phyloP scores from a whole-genome alignment of 345 rosid genomes.

The Balakata baccata region DNA sequence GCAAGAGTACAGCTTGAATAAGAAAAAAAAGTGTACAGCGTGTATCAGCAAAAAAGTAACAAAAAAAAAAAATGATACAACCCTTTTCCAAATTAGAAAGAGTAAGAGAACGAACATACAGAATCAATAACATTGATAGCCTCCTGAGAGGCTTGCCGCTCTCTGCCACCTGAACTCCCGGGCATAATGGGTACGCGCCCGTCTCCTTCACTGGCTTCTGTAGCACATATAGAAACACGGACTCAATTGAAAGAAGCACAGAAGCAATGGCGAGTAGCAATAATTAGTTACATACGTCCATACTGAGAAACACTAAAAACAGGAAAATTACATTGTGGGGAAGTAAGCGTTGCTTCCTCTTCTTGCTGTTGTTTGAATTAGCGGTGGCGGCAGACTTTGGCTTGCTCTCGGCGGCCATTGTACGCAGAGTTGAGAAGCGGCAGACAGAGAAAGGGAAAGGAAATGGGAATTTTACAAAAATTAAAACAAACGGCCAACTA shows the following conservation, averaged over 20 bases:
- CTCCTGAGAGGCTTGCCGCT: constrained; percentile 81
- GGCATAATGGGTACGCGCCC: constrained; percentile 74
- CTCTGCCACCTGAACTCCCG: constrained; percentile 86
- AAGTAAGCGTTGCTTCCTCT: constrained; percentile 69
- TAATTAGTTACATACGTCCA: not conserved
- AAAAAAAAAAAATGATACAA: not conserved
- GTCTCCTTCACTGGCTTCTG: constrained; percentile 84
- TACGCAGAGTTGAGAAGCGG: too few species aligned
- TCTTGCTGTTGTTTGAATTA: constrained; percentile 46
- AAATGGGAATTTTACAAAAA: too few species aligned
- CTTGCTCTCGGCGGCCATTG: constrained; percentile 50
- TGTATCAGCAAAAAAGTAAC: not conserved
- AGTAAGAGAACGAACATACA: constrained; percentile 44
- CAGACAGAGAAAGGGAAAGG: too few species aligned
- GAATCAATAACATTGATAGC: constrained; percentile 78
- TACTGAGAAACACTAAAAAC: not conserved
- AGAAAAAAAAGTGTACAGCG: not conserved
- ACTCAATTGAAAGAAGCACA: not conserved
- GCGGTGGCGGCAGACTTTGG: constrained; percentile 20
- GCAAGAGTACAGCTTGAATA: not conserved
- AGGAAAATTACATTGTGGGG: constrained; percentile 53
- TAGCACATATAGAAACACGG: not conserved
- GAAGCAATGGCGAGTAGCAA: not conserved
- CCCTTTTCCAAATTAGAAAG: not conserved
- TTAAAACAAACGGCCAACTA: too few species aligned